phyloP scores from a whole-genome alignment of 2,329 filamentous ascomycete species.

The Trichoderma breve region DNA sequence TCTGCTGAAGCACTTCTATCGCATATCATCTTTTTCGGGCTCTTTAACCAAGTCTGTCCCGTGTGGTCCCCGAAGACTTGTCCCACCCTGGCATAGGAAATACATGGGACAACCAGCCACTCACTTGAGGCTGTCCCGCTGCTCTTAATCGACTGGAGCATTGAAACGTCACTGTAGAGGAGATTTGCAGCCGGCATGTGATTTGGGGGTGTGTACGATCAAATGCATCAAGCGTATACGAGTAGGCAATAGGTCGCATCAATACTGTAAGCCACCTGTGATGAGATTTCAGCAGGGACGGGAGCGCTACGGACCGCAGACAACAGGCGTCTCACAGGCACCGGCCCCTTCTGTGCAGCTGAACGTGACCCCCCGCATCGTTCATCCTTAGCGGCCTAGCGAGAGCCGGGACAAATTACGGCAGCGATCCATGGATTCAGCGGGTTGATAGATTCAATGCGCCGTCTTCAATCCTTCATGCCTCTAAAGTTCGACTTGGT shows the following conservation, averaged over 20 bases:
- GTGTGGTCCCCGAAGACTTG: constrained; percentile 19
- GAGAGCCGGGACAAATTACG: background rate
- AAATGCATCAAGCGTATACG: background rate
- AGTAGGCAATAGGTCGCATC: background rate
- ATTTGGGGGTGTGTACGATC: background rate
- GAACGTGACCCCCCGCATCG: constrained; percentile 4
- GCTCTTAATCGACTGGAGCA: background rate
- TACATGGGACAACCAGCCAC: background rate
- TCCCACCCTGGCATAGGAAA: background rate
- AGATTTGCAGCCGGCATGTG: background rate
- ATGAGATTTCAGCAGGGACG: background rate
- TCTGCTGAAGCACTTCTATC: background rate
- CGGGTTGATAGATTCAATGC: background rate
- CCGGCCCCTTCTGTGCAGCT: background rate
- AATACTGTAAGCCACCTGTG: background rate
- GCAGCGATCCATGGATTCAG: background rate
- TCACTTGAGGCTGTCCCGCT: background rate
- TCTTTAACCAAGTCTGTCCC: constrained; percentile 18
- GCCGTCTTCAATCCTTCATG: background rate
- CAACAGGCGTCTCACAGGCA: background rate
- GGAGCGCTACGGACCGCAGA: constrained; percentile 6
- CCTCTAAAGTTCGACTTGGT: background rate
- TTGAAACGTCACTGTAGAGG: background rate
- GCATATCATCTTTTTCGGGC: constrained; percentile 23
- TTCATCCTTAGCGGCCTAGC: background rate